These are phyloP conservation scores for Coemansia biformis DNA, from an alignment of 192 early-diverging fungal species.

Conservation along the genomic window DNA sequence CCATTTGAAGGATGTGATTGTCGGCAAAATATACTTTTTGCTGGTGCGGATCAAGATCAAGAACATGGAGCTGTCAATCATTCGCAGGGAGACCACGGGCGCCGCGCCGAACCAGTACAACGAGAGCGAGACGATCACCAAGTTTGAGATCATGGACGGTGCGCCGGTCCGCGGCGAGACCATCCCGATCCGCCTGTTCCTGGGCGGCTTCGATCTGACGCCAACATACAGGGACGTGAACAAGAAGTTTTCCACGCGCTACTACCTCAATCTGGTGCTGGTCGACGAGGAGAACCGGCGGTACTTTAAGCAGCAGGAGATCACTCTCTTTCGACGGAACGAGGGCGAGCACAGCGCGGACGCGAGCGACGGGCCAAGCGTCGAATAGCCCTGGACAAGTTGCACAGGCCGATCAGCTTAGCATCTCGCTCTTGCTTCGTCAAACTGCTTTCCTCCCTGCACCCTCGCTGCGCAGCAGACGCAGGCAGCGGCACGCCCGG, in stretches of 20 bases:
- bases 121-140: conserved; percentile 97
- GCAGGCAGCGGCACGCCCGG: no score
- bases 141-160: conserved; percentile 99
- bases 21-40: conserved; percentile 98
- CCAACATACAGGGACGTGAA: conserved; percentile 99
- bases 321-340: conserved; percentile 69
- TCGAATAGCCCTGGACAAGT: background rate
- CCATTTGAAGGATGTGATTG: conserved; percentile 97
- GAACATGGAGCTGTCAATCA: conserved; percentile 98
- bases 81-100: conserved; percentile 94
- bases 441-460: no score
- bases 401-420: no score
- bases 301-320: conserved; percentile 99
- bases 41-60: conserved; percentile 99
- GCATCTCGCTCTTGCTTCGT: no score
- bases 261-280: conserved; percentile 96
- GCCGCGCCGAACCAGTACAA: conserved; percentile 97
- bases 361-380: no score
- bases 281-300: conserved; percentile 98
- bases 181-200: conserved; percentile 95
- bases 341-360: conserved; percentile 27
- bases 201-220: conserved; percentile 95
- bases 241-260: conserved; percentile 98
- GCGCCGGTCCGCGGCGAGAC: conserved; percentile 93
- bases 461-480: no score